Evolutionary conservation across 345 rosid species (phyloP).

Genomic region (Linum lewisii): DNA sequence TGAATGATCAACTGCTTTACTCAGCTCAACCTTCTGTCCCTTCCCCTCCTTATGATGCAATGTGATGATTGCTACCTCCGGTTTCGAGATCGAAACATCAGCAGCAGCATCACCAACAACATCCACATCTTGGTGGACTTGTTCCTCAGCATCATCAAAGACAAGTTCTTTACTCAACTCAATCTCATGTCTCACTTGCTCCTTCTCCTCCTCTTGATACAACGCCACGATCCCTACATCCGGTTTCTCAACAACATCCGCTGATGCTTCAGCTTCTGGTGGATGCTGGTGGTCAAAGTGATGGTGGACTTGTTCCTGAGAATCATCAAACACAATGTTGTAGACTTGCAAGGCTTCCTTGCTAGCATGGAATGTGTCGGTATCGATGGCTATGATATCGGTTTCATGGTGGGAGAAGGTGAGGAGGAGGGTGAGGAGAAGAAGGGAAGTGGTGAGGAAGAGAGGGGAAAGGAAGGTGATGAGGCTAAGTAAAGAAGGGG

Average conservation of each 20-base stretch:
- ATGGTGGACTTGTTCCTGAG: neutral
- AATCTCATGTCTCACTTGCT: conserved; percentile 29
- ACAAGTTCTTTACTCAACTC: conserved; percentile 43
- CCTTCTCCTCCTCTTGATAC: conserved; percentile 28
- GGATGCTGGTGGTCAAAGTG: conserved; percentile 6
- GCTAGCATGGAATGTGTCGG: conserved; percentile 11
- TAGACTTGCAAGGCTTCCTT: conserved; percentile 51
- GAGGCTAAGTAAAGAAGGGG: conserved; percentile 62
- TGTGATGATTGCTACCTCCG: too few species aligned
- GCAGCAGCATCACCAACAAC: too few species aligned
- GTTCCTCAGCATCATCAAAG: too few species aligned
- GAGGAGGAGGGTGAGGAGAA: conserved; percentile 50
- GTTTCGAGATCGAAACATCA: too few species aligned
- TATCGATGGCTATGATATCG: conserved; percentile 11
- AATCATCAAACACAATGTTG: conserved; percentile 46
- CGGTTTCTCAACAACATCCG: conserved; percentile 9
- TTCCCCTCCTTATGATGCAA: too few species aligned
- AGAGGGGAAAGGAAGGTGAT: conserved; percentile 82
- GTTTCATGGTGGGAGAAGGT: conserved; percentile 26
- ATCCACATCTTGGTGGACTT: too few species aligned
- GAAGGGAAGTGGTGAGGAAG: conserved; percentile 60
- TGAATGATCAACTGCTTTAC: too few species aligned
- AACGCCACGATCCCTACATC: too few species aligned
- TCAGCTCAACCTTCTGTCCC: too few species aligned
- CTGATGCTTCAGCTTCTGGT: conserved; percentile 25